These are phyloP conservation scores for Aureobasidium sp. DNA, from an alignment of 2,329 filamentous ascomycete species.

Conservation along the genomic window DNA sequence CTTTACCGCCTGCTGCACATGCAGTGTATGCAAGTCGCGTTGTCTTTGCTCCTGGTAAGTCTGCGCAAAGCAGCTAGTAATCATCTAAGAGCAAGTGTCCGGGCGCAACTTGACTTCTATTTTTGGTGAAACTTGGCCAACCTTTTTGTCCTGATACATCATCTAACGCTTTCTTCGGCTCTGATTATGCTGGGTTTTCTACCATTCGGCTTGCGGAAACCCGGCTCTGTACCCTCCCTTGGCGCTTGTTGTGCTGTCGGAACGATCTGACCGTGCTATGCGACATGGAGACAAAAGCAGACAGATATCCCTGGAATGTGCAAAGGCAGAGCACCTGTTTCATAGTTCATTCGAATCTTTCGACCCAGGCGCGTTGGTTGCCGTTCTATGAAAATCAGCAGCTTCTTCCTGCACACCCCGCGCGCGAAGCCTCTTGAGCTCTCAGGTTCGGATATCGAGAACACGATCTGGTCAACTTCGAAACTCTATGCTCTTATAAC, in stretches of 20 bases:
- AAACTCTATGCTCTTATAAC: background rate
- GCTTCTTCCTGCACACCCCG: background rate
- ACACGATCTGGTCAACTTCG: background rate
- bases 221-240: background rate
- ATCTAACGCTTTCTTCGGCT: too few species aligned
- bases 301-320: background rate
- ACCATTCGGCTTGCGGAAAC: background rate
- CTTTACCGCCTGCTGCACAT: conserved; percentile 1
- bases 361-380: background rate
- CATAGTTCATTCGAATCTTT: background rate
- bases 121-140: too few species aligned
- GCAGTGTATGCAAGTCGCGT: background rate
- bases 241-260: background rate
- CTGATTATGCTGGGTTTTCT: too few species aligned
- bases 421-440: background rate
- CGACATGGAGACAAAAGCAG: background rate
- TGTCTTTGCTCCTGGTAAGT: background rate
- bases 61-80: background rate
- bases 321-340: background rate
- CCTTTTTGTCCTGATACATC: too few species aligned
- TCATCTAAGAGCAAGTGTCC: background rate
- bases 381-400: background rate
- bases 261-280: background rate
- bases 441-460: background rate
- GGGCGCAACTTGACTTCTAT: too few species aligned